A percentile compares a stretch with the other conserved stretches of the same genome.
Evolutionary conservation across 2,329 filamentous ascomycete species (phyloP).

Genomic region (Periconia sp.): DNA sequence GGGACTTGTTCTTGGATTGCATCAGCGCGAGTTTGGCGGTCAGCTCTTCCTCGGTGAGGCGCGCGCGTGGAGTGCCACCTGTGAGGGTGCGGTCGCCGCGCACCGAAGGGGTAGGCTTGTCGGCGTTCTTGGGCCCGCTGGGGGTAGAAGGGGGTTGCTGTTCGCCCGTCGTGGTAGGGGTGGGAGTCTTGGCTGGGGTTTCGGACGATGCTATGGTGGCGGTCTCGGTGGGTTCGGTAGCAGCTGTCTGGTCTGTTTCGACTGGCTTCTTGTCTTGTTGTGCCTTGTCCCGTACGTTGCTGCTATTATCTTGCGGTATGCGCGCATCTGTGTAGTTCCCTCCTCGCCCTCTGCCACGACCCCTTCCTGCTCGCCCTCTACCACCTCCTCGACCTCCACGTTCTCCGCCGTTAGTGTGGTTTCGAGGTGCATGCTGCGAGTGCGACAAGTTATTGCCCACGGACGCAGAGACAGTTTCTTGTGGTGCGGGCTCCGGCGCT

Average conservation of each 20-base stretch:
- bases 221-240: constrained; percentile 12
- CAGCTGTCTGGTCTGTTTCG: constrained; percentile 22
- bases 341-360: constrained; percentile 14
- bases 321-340: constrained; percentile 10
- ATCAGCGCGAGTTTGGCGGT: constrained; percentile 63
- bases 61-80: constrained; percentile 34
- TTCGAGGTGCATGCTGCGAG: constrained; percentile 20
- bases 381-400: constrained; percentile 30
- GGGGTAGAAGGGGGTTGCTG: constrained; percentile 10
- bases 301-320: constrained; percentile 9
- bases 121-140: constrained; percentile 15
- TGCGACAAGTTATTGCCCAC: constrained; percentile 18
- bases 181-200: constrained; percentile 8
- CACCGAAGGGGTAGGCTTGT: constrained; percentile 28
- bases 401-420: constrained; percentile 22
- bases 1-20: constrained; percentile 61
- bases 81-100: constrained; percentile 38
- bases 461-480: constrained; percentile 18
- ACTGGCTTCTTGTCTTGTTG: constrained; percentile 15
- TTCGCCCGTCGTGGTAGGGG: constrained; percentile 4
- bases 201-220: neutral
- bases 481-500: constrained; percentile 21
- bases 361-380: constrained; percentile 15
- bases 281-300: neutral
- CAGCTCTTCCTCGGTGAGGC: constrained; percentile 65